Base-by-base conservation (phyloP, 2,329 filamentous ascomycete genomes). In the Arthroderma uncinatum region DNA sequence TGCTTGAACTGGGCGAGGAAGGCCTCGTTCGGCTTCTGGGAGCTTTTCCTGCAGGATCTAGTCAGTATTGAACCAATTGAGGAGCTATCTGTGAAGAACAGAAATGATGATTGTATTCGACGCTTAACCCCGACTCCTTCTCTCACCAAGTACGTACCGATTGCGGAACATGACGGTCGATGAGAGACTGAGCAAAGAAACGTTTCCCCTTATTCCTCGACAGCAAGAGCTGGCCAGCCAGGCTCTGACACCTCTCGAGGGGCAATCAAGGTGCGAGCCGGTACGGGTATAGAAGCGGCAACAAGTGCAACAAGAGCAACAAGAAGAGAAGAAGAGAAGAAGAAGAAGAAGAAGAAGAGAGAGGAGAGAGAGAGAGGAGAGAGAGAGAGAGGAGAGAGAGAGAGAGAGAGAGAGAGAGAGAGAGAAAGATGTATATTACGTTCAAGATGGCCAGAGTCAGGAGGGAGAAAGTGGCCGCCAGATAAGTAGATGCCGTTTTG, bases 1-100 rank as follows among this genome's bases (percentile, higher is more conserved):
- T 88, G 82, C 71, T 87, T 87, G 75, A 95, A 95, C 70, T 83
- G 84, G 73, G 84, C 84, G 70, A 93, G 84, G 68, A 95, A 80
- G 66, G 91, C 88, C 68, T 91, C 87, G 70, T 83, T 84, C 57
- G 90, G 90, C 76, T 95, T 95, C 72, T 90, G 87, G 57, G 87
- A 84, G 71, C 82, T 89, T 67, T 82, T 87, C 74, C 85, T 88
- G 64, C 16, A 55, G 19, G 21, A 10, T 23, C 3, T 2, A 50
- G 44, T 50, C 28, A 50, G 44, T 33, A 30, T 30, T 30, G 28
- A 7, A 30, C 7, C 42, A 42, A 42, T 19, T 42, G n/a, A 6
- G 5, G 19, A 16, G n/a, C 23, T 25, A 44, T 37, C 12, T 7
- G 8, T 12, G 12, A 44, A 55, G 23, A 39, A 21, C 4, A 55